A percentile compares a stretch with the other conserved stretches of the same genome.
phyloP scores from a whole-genome alignment of 345 rosid species.

The Acer yangbiense region DNA sequence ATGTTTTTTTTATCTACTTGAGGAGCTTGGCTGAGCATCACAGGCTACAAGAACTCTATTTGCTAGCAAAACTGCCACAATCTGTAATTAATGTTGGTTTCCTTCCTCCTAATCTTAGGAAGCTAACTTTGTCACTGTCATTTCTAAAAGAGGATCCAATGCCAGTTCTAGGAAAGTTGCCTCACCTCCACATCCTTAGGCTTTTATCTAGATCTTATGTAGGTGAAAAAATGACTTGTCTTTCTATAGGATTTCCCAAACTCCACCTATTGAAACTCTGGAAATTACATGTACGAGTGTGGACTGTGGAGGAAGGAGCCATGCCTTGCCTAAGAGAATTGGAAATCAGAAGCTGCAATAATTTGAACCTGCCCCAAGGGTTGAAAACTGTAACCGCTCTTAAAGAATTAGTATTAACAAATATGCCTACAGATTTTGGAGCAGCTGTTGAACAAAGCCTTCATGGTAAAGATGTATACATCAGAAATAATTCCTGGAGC shows the following conservation, averaged over 20 bases:
- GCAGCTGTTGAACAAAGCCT: neutral
- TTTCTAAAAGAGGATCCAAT: constrained; percentile 24
- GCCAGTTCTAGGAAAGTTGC: constrained; percentile 28
- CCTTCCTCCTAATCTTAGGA: constrained; percentile 27
- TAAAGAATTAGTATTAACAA: constrained; percentile 27
- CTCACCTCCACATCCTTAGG: constrained; percentile 30
- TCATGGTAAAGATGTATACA: neutral
- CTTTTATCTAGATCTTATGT: constrained; percentile 34
- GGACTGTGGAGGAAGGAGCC: constrained; percentile 21
- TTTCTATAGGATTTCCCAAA: constrained; percentile 8
- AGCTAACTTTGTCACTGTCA: constrained; percentile 31
- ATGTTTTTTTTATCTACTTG: neutral
- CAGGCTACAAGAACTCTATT: constrained; percentile 25
- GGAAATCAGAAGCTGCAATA: constrained; percentile 38
- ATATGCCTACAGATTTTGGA: constrained; percentile 22
- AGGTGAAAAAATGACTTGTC: constrained; percentile 26
- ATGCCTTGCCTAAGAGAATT: constrained; percentile 34
- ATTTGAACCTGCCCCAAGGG: constrained; percentile 14
- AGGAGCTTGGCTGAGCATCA: neutral
- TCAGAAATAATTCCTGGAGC: neutral
- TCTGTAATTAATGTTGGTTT: neutral
- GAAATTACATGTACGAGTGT: constrained; percentile 20
- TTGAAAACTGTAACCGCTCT: constrained; percentile 10
- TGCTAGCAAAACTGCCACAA: constrained; percentile 25
- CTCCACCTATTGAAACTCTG: constrained; percentile 43